Conservation (phyloP, 805 yeast genomes). For the Diddensiella caesifluorescens region DNA sequence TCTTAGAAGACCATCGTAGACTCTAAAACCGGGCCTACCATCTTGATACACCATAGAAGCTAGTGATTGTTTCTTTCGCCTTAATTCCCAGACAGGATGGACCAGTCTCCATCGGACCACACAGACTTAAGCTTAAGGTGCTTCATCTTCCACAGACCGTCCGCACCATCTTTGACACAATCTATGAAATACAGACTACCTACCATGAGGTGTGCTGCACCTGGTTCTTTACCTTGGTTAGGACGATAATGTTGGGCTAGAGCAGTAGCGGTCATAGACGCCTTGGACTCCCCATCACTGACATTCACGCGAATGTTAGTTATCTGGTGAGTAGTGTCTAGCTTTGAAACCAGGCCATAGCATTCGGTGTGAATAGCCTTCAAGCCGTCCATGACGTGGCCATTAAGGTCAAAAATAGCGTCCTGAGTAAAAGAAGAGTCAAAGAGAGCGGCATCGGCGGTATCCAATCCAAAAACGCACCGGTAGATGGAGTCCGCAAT, state of each 20-base stretch:
- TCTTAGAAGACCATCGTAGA: too few relatives aligned
- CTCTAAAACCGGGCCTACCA: too few relatives aligned
- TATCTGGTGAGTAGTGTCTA: slow-evolving; percentile 4
- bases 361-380: background rate
- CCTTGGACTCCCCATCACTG: slow-evolving; percentile 5
- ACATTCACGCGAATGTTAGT: slow-evolving; percentile 3
- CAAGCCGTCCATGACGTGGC: background rate
- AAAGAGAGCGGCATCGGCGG: slow-evolving; percentile 1
- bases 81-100: too few relatives aligned
- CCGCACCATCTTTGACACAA: background rate
- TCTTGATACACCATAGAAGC: too few relatives aligned
- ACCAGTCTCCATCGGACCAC: slow-evolving; percentile 4
- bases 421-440: slow-evolving; percentile 1
- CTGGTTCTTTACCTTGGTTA: background rate
- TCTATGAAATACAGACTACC: slow-evolving; percentile 2
- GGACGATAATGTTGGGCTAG: slow-evolving; percentile 5
- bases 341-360: background rate
- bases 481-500: slow-evolving; percentile 3
- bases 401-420: slow-evolving; percentile 1
- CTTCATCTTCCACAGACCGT: slow-evolving; percentile 3
- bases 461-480: background rate
- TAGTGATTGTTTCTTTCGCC: too few relatives aligned
- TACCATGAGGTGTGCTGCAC: background rate
- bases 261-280: slow-evolving; percentile 10
- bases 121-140: slow-evolving; percentile 1